Base-by-base conservation (phyloP, 148 eudicot species). In the Heliosperma pusillum region DNA sequence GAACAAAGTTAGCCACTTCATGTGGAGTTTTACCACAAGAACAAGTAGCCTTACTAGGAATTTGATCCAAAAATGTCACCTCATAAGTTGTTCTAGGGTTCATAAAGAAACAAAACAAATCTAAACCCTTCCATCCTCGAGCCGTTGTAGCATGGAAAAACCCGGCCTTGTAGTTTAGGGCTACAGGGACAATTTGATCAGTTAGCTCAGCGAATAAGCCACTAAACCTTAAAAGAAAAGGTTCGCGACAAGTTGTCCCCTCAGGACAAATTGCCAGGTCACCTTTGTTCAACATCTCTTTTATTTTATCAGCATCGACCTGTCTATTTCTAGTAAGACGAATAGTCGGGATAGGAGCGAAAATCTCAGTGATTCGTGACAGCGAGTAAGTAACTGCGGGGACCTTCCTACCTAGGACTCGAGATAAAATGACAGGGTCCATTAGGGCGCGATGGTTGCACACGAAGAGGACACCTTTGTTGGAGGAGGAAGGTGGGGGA, bases 1-100 rank as follows among this genome's bases (percentile, higher is more conserved):
- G 87, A 19, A 84, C 80, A 61, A 79, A 74, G 62, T 86, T 86
- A n/a, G 86, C 88, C 58, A 86, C 84, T 9, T 86, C 83, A 73
- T 78, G 72, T 7, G 77, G 50, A 16, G 50, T 47, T 63, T 79
- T 82, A 58, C 86, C 87, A 2, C 75, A 44, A 0, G 70, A 53
- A 72, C 82, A 84, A 33, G 83, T 82, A 1, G 68, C 73, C 44
- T 80, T 77, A 5, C 13, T 26, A 0, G 88, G 81, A 27, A 85
- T 45, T 71, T 85, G 68, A 27, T 85, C 59, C 75, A 87, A 74
- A 74, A 87, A 87, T n/a, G 82, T 87, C 8, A 87, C 76, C 77
- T 77, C 80, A 47, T 88, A 81, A 36, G 30, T 69, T 22, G 87
- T 80, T 15, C 83, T 61, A 20, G 87, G 88, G 60, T 88, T 86